Evolutionary conservation across 495 filamentous ascomycete genomes (phyloP).

Genomic region (Cenococcum geophilum): DNA sequence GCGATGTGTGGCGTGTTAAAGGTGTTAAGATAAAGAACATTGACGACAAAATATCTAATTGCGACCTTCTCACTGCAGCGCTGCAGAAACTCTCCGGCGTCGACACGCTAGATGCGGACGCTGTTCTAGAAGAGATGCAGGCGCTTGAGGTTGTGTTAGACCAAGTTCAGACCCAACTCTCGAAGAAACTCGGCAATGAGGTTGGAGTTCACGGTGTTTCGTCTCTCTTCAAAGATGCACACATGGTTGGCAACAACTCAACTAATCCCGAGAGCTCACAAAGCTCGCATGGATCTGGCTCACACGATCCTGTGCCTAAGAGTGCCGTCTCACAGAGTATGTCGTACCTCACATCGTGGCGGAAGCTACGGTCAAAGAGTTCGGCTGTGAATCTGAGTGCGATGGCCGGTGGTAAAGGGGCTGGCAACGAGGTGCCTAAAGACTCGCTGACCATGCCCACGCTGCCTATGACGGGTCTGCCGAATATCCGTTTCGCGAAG

Average conservation of each 20-base stretch:
- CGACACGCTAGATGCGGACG: slow-evolving; percentile 82
- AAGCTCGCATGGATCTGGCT: slow-evolving; percentile 41
- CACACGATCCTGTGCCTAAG: slow-evolving; percentile 30
- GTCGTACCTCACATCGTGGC: slow-evolving; percentile 59
- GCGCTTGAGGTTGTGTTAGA: slow-evolving; percentile 82
- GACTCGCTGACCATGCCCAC: slow-evolving; percentile 61
- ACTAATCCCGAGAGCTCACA: slow-evolving; percentile 53
- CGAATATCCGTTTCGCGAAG: slow-evolving; percentile 50
- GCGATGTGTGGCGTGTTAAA: slow-evolving; percentile 90
- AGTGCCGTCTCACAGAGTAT: slow-evolving; percentile 34
- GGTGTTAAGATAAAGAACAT: slow-evolving; percentile 84
- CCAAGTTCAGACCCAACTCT: slow-evolving; percentile 66
- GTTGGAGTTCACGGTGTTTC: slow-evolving; percentile 71
- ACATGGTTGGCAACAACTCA: slow-evolving; percentile 31
- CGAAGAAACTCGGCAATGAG: slow-evolving; percentile 82
- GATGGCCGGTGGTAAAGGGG: slow-evolving; percentile 26
- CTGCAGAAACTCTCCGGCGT: slow-evolving; percentile 75
- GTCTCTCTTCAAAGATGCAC: slow-evolving; percentile 61
- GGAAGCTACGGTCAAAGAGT: slow-evolving; percentile 82
- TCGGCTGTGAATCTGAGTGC: slow-evolving; percentile 55
- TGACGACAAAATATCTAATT: slow-evolving; percentile 93
- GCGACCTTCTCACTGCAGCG: slow-evolving; percentile 86
- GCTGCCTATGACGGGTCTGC: slow-evolving; percentile 72
- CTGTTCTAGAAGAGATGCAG: slow-evolving; percentile 92
- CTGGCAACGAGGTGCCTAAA: slow-evolving; percentile 47